A percentile compares a stretch with the other conserved stretches of the same genome.
Conservation (phyloP, 2,329 filamentous ascomycete species). For the Truncatella angustata region DNA sequence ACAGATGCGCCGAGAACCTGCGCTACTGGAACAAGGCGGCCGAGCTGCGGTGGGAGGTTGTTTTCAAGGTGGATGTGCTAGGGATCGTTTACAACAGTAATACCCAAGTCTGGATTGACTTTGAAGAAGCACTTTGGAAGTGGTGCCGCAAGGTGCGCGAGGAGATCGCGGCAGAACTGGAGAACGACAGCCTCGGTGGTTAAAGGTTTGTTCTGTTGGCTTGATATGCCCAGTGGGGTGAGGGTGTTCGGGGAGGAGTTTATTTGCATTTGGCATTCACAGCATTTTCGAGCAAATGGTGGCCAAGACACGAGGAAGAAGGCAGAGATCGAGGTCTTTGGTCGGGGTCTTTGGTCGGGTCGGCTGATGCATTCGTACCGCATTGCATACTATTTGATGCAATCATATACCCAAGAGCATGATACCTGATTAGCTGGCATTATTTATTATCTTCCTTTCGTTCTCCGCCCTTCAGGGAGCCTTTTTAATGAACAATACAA, state of each 20-base stretch:
- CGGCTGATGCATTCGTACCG: not conserved
- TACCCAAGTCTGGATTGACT: constrained; percentile 70
- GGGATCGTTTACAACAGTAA: constrained; percentile 77
- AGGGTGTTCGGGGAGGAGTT: not conserved
- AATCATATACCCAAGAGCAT: constrained; percentile 7
- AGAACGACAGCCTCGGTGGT: too few relatives aligned
- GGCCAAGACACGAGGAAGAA: too few relatives aligned
- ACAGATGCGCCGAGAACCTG: constrained; percentile 89
- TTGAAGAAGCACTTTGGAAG: constrained; percentile 77
- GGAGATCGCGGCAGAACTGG: constrained; percentile 70
- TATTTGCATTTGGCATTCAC: not conserved
- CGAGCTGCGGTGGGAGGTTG: constrained; percentile 88
- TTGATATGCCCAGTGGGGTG: too few relatives aligned
- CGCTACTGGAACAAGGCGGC: constrained; percentile 96
- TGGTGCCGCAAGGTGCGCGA: constrained; percentile 83
- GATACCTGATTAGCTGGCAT: not conserved
- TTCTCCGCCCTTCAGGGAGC: not conserved
- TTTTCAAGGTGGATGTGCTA: constrained; percentile 80
- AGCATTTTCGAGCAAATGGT: too few relatives aligned
- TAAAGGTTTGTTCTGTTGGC: too few relatives aligned
- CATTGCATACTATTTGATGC: not conserved
- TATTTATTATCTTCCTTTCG: constrained; percentile 3
- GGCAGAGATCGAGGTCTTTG: too few relatives aligned
- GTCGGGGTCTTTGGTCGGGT: too few relatives aligned
- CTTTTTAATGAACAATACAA: not conserved